A percentile compares a stretch with the other conserved stretches of the same genome.
These are phyloP conservation scores for Aureobasidium sp. DNA, from an alignment of 2,329 filamentous ascomycete genomes.

Conservation along the genomic window DNA sequence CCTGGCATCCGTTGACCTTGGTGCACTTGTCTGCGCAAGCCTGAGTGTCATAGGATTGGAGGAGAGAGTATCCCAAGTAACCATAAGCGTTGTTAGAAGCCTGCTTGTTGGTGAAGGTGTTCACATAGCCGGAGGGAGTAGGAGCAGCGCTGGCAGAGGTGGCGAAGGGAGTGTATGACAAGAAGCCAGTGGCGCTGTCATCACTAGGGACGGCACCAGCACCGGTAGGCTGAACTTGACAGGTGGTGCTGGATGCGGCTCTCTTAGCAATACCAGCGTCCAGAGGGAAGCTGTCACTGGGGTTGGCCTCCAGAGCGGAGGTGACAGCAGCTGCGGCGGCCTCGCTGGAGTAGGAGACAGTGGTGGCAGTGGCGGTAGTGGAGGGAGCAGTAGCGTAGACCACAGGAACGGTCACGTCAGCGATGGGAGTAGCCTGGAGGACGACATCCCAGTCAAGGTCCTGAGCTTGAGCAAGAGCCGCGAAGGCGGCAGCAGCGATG, in stretches of 20 bases:
- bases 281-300: not conserved
- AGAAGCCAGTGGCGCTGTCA: constrained; percentile 13
- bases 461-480: constrained; percentile 17
- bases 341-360: not conserved
- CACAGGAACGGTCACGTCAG: constrained; percentile 13
- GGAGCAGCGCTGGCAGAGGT: constrained; percentile 17
- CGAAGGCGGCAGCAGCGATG: constrained; percentile 11
- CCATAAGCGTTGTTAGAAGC: constrained; percentile 19
- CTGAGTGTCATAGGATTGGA: constrained; percentile 14
- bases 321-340: constrained; percentile 12
- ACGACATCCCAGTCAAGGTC: constrained; percentile 19
- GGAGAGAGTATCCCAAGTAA: constrained; percentile 23
- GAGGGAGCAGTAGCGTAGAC: constrained; percentile 12
- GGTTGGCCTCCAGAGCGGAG: constrained; percentile 6
- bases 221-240: constrained; percentile 29
- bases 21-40: constrained; percentile 18
- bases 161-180: constrained; percentile 17
- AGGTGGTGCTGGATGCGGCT: constrained; percentile 19
- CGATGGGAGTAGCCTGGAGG: not conserved
- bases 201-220: constrained; percentile 24
- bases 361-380: constrained; percentile 8
- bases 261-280: not conserved
- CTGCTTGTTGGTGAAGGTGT: constrained; percentile 17
- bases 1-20: constrained; percentile 18
- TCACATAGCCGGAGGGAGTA: constrained; percentile 18